Evolutionary conservation across 192 early-diverging fungal genomes (phyloP), one percentile per base, ranked within the genome.

Genomic region (Helicostylum pulchrum): DNA sequence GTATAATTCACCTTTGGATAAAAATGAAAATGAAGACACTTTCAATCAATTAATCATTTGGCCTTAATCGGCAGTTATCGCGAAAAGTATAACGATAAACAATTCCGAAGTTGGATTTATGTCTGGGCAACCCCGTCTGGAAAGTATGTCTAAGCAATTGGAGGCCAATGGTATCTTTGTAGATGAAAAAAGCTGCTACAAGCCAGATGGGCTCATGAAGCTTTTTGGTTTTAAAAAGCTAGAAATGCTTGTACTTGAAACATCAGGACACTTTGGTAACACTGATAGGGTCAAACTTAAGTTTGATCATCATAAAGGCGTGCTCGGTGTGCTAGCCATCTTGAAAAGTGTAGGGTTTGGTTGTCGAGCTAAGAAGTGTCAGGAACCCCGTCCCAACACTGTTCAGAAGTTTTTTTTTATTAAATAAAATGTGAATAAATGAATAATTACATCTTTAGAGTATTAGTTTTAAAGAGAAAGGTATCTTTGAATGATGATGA

Each of bases 191-290:
- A 60, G 26, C 23, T 9, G 8, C 8, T 60, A 47, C 15, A 45
- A 47, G 9, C 1, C 58, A 6, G 58, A 60, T 31, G 43, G 45
- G 1, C 10, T 60, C 1, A 5, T 60, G 15, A 46, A 31, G 39
- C 45, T 60, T 60, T 47, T 44, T 31, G 45, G 45, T 1, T 9
- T 60, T 32, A 60, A 60, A n/a, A 19, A 60, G 45, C 10, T 60
- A 31, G 45, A 60, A 44, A 4, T 60, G 1, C 58, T 60, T 12
- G n/a, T 60, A 3, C 0, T 60, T 15, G 45, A 60, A 19, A 45
- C 42, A 11, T 60, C 45, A 4, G 9, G 21, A 10, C 4, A 26
- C 7, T 49, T 49, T 1, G 7, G 1, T 1, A 50, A 20, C 3
- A 8, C 3, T 3, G 31, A 17, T n/a, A 19, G 23, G 15, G 5